phyloP scores from a whole-genome alignment of 2,329 filamentous ascomycete species.

The Cladophialophora psammophila region DNA sequence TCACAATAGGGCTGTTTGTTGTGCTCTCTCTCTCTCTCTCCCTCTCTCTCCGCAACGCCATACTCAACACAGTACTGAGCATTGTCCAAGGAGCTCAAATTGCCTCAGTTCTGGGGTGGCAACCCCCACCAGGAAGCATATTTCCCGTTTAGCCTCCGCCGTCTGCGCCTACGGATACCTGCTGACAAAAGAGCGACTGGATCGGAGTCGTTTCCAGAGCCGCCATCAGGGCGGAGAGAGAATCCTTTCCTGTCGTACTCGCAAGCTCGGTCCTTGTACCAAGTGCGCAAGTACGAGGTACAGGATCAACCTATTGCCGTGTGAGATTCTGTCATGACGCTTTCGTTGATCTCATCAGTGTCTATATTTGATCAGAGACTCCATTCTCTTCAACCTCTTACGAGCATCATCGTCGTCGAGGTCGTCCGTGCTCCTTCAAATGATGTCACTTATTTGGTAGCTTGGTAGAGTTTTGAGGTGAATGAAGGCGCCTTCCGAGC shows the following conservation, averaged over 20 bases:
- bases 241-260: not conserved
- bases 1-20: not conserved
- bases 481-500: not conserved
- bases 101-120: not conserved
- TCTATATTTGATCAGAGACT: not conserved
- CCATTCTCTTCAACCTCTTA: not conserved
- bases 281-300: not conserved
- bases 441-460: conserved; percentile 2
- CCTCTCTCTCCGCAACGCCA: not conserved
- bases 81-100: conserved; percentile 2
- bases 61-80: not conserved
- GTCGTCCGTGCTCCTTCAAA: not conserved
- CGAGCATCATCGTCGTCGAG: not conserved
- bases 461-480: not conserved
- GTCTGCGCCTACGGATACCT: not conserved
- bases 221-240: not conserved
- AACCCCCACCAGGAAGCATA: not conserved
- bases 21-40: not conserved
- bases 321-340: not conserved
- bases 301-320: not conserved
- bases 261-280: not conserved
- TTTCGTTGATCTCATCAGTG: not conserved
- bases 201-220: not conserved
- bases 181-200: conserved; percentile 1
- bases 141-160: conserved; percentile 3